Base-by-base conservation (phyloP, 352 stramenopile genomes). In the Blastocystis sp. region DNA sequence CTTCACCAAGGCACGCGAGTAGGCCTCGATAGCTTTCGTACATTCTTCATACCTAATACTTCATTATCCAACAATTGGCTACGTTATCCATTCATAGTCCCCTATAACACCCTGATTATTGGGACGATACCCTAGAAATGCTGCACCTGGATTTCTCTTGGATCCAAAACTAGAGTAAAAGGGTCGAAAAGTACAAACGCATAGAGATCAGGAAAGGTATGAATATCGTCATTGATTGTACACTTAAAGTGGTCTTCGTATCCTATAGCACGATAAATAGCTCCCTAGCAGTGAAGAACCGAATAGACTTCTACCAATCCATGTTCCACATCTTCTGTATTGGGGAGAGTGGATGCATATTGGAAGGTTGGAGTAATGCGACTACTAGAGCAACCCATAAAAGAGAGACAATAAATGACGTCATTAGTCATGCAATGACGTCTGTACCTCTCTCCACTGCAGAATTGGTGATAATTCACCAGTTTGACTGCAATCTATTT, bases 301-400 rank as follows among this genome's bases (percentile, higher is more conserved):
- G 29, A 42, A 49, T 42, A 65, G 35, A 12, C 21, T 35, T 4
- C 0, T n/a, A 83, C 71, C 21, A 75, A 42, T 52, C 77, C 77
- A 21, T 87, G 52, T 9, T 27, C 42, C 11, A 57, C 35, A 77
- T 87, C 39, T 42, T 78, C 77, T 14, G 59, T 87, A 54, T 77
- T 24, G 21, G 59, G 59, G 52, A 87, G 42, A 39, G 74, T 24
- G 63, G 51, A 74, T 6, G 77, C 59, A 63, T 87, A 87, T n/a
- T 78, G 66, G 32, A 77, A 77, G 7, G 43, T 19, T 37, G 32
- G 52, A 6, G 43, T 29, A 83, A 59, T 16, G 29, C 51, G 71
- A 66, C 71, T 83, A 27, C 42, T 65, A 12, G 71, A 54, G 32
- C 71, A 83, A 66, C 71, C 71, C 71, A 83, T 83, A 35, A 19